Percentiles rank a stretch among this genome's conserved stretches.
phyloP scores from a whole-genome alignment of 306 rosid species.

The Citrullus amarus region DNA sequence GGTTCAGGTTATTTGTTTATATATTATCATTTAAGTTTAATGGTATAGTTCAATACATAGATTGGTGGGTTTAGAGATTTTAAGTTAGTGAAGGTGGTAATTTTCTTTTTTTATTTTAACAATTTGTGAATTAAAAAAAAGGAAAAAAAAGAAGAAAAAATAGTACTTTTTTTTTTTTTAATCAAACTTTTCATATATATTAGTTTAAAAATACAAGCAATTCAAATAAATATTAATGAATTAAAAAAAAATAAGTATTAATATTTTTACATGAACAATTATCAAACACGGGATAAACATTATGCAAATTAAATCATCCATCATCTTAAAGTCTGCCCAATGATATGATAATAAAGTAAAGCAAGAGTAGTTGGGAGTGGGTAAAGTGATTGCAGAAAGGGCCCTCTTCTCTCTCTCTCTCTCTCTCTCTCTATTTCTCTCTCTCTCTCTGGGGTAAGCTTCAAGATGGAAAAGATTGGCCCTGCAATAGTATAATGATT shows the following conservation, averaged over 20 bases:
- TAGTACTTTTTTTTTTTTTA: background rate
- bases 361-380: constrained; percentile 7
- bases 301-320: background rate
- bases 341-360: background rate
- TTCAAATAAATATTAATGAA: background rate
- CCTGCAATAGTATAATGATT: background rate
- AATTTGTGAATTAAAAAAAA: too few species aligned
- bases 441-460: background rate
- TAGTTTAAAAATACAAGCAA: background rate
- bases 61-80: background rate
- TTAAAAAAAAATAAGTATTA: too few species aligned
- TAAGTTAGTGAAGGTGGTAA: background rate
- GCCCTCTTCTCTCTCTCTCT: background rate
- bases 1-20: background rate
- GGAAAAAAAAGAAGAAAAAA: too few species aligned
- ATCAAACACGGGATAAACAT: background rate
- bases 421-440: too few species aligned
- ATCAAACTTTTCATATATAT: background rate
- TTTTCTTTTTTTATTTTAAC: too few species aligned
- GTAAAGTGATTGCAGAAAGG: constrained; percentile 7
- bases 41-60: background rate
- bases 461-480: background rate
- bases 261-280: background rate
- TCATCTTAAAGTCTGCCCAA: background rate
- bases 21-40: background rate